Conservation (phyloP, 78 protist species). For the Dictyostelium intermedium region DNA sequence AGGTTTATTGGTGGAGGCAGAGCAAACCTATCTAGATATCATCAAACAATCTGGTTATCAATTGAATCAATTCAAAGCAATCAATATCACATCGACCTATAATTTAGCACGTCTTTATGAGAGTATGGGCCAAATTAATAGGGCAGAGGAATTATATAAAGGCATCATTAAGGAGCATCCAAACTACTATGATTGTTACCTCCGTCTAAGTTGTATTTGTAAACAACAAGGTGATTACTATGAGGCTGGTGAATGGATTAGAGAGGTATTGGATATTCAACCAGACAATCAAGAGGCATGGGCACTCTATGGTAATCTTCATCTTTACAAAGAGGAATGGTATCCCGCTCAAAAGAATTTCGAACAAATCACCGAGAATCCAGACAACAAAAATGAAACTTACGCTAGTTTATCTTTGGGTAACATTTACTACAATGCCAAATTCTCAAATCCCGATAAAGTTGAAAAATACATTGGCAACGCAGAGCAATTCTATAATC, state of each 20-base stretch:
- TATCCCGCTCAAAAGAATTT: slow-evolving; percentile 80
- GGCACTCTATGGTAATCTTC: slow-evolving; percentile 69
- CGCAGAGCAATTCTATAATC: slow-evolving; percentile 57
- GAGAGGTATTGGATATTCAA: slow-evolving; percentile 36
- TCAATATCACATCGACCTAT: slow-evolving; percentile 74
- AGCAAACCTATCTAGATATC: slow-evolving; percentile 27
- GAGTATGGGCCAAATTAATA: slow-evolving; percentile 1
- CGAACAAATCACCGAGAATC: slow-evolving; percentile 52
- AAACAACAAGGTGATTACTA: slow-evolving; percentile 28
- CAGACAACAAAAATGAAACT: slow-evolving; percentile 62
- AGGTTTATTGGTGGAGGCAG: slow-evolving; percentile 27
- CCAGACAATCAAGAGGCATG: slow-evolving; percentile 62
- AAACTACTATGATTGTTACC: slow-evolving; percentile 76
- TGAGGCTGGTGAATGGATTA: slow-evolving; percentile 82
- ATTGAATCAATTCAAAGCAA: slow-evolving; percentile 23
- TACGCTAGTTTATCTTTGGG: slow-evolving; percentile 76
- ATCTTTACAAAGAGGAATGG: slow-evolving; percentile 78
- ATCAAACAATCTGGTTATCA: slow-evolving; percentile 34
- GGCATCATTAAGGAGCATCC: slow-evolving; percentile 84
- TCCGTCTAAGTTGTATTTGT: slow-evolving; percentile 49
- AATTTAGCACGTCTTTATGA: slow-evolving; percentile 84
- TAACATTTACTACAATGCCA: slow-evolving; percentile 59
- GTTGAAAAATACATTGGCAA: slow-evolving; percentile 37
- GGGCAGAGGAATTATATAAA: slow-evolving; percentile 29
- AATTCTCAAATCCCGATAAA: slow-evolving; percentile 23